phyloP scores from a whole-genome alignment of 2,329 filamentous ascomycete species.

The Knoxdaviesia proteae region DNA sequence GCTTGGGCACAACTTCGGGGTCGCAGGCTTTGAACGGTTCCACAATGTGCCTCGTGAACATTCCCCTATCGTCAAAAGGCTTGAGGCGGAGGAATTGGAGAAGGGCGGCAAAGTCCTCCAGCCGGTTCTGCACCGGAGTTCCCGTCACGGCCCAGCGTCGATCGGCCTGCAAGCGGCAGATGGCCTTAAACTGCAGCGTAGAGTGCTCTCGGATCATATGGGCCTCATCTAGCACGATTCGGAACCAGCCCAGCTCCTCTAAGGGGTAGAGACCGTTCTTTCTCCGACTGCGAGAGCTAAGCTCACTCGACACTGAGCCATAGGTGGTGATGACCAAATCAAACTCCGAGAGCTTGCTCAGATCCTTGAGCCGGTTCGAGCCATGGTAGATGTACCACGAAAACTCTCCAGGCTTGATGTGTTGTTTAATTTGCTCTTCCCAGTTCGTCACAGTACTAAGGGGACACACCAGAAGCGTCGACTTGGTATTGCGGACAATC shows the following conservation, averaged over 20 bases:
- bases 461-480: conserved; percentile 73
- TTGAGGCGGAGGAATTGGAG: conserved; percentile 68
- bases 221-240: conserved; percentile 83
- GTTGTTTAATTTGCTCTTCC: conserved; percentile 76
- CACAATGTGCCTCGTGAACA: conserved; percentile 64
- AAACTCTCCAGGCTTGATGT: conserved; percentile 44
- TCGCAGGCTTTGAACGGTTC: conserved; percentile 75
- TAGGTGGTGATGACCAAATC: conserved; percentile 90
- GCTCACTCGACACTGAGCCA: conserved; percentile 65
- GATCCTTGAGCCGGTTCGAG: conserved; percentile 47
- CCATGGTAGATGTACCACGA: conserved; percentile 78
- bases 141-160: conserved; percentile 94
- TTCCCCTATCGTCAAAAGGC: conserved; percentile 60
- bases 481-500: conserved; percentile 47
- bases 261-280: conserved; percentile 44
- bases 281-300: conserved; percentile 38
- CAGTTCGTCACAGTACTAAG: conserved; percentile 86
- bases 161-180: conserved; percentile 57
- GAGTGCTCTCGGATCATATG: conserved; percentile 79
- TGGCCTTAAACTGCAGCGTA: conserved; percentile 66
- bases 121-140: conserved; percentile 81
- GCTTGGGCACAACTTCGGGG: conserved; percentile 60
- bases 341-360: conserved; percentile 45
- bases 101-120: conserved; percentile 75
- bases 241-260: conserved; percentile 71